A percentile compares a stretch with the other conserved stretches of the same genome.
Evolutionary conservation across 1,284 basidiomycete species (phyloP).

Genomic region (Moesziomyces globuligerus): DNA sequence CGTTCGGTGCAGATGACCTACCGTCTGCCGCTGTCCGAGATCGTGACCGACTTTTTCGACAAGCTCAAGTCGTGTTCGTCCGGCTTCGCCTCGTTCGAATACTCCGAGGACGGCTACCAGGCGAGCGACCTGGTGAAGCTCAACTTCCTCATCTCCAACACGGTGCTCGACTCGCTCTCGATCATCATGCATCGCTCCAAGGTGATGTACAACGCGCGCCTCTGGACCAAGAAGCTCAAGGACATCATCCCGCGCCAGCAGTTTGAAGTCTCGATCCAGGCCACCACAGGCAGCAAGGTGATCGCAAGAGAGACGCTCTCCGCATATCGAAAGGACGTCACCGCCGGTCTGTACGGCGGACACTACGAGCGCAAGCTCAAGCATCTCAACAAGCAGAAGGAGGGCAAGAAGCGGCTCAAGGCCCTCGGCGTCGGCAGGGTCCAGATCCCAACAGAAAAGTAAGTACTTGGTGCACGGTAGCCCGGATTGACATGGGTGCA

Average conservation of each 20-base stretch:
- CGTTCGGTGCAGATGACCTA: conserved; percentile 61
- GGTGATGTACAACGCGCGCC: conserved; percentile 45
- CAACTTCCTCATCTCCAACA: conserved; percentile 57
- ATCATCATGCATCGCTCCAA: conserved; percentile 63
- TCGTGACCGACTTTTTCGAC: conserved; percentile 66
- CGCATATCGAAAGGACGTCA: conserved; percentile 78
- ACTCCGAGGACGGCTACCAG: conserved; percentile 56
- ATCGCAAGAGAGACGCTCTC: conserved; percentile 81
- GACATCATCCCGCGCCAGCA: conserved; percentile 80
- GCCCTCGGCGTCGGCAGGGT: conserved; percentile 61
- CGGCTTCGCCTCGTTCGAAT: conserved; percentile 65
- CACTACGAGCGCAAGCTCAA: conserved; percentile 63
- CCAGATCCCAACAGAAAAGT: conserved; percentile 57
- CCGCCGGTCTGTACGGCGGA: conserved; percentile 92
- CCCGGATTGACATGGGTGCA: not conserved
- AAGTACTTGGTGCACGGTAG: conserved; percentile 6
- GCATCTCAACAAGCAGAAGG: conserved; percentile 64
- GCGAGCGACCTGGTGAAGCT: conserved; percentile 62
- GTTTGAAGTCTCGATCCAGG: conserved; percentile 79
- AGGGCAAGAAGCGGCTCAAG: conserved; percentile 63
- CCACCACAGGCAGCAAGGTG: conserved; percentile 80
- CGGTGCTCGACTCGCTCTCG: conserved; percentile 61
- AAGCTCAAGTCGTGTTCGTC: conserved; percentile 65
- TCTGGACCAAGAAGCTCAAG: conserved; percentile 61
- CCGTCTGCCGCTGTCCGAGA: conserved; percentile 61